A percentile compares a stretch with the other conserved stretches of the same genome.
Evolutionary conservation across 2,329 filamentous ascomycete species (phyloP).

Genomic region (Colletotrichum navitas): DNA sequence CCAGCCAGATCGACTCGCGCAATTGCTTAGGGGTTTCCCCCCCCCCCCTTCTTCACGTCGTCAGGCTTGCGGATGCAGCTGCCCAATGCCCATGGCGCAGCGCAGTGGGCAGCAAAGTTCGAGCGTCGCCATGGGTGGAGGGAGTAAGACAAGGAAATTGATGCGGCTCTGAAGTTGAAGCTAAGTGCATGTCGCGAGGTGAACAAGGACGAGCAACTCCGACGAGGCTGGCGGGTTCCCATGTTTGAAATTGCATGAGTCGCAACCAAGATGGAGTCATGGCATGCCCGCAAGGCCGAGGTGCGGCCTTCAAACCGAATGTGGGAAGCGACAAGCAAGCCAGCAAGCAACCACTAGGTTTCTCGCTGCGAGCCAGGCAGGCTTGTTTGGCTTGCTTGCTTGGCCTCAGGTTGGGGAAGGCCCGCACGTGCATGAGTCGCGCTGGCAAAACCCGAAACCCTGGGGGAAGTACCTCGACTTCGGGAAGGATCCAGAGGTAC

Average conservation of each 20-base stretch:
- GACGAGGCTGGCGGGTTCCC: constrained; percentile 30
- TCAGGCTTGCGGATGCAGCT: background rate
- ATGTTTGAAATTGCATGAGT: constrained; percentile 41
- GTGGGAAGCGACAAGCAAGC: background rate
- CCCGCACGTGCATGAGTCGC: constrained; percentile 40
- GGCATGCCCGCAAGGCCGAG: constrained; percentile 33
- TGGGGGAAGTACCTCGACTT: constrained; percentile 37
- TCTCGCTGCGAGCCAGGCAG: no score
- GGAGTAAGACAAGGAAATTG: background rate
- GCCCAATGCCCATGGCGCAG: constrained; percentile 1
- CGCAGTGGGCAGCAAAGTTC: constrained; percentile 16
- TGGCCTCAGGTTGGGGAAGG: constrained; percentile 19
- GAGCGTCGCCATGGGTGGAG: background rate
- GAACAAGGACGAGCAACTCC: constrained; percentile 8
- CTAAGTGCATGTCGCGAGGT: background rate
- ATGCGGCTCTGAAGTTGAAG: background rate
- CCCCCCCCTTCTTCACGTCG: background rate
- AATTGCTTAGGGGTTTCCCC: background rate
- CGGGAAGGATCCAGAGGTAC: constrained; percentile 29
- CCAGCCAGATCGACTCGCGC: constrained; percentile 8
- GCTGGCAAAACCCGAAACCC: constrained; percentile 13
- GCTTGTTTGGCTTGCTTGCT: background rate
- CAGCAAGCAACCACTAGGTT: no score
- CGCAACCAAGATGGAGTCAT: constrained; percentile 32
- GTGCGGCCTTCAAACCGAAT: constrained; percentile 25